Base-by-base conservation (phyloP, 441 rosid species). In the Croton laevigatus region DNA sequence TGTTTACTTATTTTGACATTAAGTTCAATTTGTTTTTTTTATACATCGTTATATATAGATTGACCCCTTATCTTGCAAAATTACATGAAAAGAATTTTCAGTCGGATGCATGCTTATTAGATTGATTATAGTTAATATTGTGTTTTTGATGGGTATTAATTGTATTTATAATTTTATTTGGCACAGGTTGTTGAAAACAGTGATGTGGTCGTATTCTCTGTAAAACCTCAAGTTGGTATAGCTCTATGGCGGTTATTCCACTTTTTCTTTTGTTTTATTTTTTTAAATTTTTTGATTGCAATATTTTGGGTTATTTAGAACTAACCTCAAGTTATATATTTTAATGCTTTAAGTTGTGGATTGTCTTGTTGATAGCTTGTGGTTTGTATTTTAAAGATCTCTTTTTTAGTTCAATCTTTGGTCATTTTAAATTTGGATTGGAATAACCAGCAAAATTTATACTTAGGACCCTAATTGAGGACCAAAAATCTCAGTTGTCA, bases 161-260 rank as follows among this genome's bases (percentile, higher is more conserved):
- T 55, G 3, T n/a, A 32, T 12, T 32, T 37, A 8, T 54, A 13
- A 5, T 32, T 37, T 44, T 34, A 6, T 11, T 49, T 63, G 60
- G 61, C 62, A 61, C 83, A 94, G 98, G 97, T 91, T 0, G 90
- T 94, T 76, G 80, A 79, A 77, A 84, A 83, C 49, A 85, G 92
- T 68, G 97, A 94, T 80, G 91, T 94, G 65, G 89, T 94, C 46
- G 71, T 91, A 57, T 86, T 94, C 81, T 91, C 98, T 17, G 91
- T 94, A 63, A 94, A 91, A 76, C 97, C 98, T 46, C 97, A 90
- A 87, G 92, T 88, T 54, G 93, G 97, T 94, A 85, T 68, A n/a
- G 59, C 36, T 23, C 19, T 34, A 44, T 36, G 16, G 13, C 59
- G 65, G 42, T 38, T 17, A 22, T 17, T 12, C 5, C 13, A 22